Conservation (phyloP, 78 protist species). For the Dictyostelium intermedium region DNA sequence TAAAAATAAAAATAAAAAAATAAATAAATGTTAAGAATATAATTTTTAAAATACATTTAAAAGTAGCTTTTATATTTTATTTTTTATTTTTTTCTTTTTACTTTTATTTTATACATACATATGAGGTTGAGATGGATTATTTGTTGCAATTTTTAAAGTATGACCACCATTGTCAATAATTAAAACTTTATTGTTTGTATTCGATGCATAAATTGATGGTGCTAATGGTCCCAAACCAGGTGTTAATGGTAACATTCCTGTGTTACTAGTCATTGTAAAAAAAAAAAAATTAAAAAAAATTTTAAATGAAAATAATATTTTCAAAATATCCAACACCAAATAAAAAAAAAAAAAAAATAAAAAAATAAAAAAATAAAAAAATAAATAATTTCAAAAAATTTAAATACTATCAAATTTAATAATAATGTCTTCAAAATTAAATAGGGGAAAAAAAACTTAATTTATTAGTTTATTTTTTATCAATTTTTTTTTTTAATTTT, state of each 20-base stretch:
- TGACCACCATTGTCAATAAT: constrained; percentile 16
- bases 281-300: no score
- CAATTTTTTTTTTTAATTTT: no score
- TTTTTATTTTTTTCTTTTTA: background rate
- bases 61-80: no score
- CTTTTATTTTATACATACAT: background rate
- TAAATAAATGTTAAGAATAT: no score
- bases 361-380: background rate
- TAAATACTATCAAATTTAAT: no score
- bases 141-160: constrained; percentile 14
- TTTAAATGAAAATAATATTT: background rate
- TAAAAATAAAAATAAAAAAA: no score
- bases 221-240: background rate
- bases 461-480: no score
- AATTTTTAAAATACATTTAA: no score
- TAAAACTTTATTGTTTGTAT: constrained; percentile 24
- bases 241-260: background rate
- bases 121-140: background rate
- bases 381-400: no score
- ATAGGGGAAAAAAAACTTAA: no score
- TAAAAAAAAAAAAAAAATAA: background rate
- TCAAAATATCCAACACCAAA: no score
- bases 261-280: background rate
- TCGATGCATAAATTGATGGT: constrained; percentile 1
- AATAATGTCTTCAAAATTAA: no score